Conservation (phyloP, 345 rosid genomes). For the Iberis pinnata region DNA sequence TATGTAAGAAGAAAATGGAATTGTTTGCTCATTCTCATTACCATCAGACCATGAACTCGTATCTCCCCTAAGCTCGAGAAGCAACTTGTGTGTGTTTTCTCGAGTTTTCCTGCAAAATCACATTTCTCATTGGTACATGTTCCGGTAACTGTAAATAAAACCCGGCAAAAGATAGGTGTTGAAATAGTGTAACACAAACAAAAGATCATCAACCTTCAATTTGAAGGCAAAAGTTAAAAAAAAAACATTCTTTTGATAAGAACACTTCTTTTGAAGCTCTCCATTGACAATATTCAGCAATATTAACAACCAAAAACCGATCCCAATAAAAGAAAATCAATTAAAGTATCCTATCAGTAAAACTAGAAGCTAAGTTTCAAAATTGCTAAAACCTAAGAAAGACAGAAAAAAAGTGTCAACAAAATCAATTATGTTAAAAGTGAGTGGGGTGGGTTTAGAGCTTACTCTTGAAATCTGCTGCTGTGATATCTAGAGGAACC, state of each 20-base stretch:
- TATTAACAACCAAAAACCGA: too few species aligned
- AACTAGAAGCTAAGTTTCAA: conserved; percentile 9
- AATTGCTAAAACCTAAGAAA: conserved; percentile 12
- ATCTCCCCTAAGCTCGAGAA: conserved; percentile 35
- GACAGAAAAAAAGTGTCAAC: neutral
- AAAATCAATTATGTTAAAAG: neutral
- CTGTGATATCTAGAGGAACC: conserved; percentile 40
- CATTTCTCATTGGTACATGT: neutral
- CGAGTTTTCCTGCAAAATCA: conserved; percentile 45
- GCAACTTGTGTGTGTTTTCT: conserved; percentile 38
- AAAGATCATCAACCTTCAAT: neutral
- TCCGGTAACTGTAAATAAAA: too few species aligned
- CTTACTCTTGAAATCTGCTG: conserved; percentile 48
- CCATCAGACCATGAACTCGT: conserved; percentile 43
- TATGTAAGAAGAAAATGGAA: neutral
- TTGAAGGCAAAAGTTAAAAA: neutral
- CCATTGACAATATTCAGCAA: too few species aligned
- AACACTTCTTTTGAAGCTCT: neutral
- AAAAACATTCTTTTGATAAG: neutral
- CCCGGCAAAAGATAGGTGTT: too few species aligned
- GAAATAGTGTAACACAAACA: neutral
- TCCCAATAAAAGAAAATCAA: neutral
- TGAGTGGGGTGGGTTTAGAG: neutral
- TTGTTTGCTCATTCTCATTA: conserved; percentile 19
- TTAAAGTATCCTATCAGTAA: neutral